Evolutionary conservation across 176 grass and related monocot species (phyloP).

Genomic region (Raddia distichophylla): DNA sequence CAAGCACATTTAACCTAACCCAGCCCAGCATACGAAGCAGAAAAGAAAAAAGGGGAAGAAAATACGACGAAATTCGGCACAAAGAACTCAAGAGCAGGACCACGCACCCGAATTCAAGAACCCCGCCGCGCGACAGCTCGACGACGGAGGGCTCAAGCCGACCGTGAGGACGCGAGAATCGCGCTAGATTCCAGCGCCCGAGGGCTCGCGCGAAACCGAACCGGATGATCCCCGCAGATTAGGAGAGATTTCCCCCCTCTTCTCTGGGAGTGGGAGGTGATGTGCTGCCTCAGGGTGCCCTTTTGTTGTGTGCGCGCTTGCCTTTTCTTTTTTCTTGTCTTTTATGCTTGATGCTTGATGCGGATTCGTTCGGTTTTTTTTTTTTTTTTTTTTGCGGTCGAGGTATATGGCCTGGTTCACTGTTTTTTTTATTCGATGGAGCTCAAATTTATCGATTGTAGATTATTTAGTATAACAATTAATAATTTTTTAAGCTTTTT

Average conservation of each 20-base stretch:
- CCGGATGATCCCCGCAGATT: not conserved
- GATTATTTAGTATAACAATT: too few species aligned
- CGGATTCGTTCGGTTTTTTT: not conserved
- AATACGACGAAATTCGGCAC: not conserved
- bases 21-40: not conserved
- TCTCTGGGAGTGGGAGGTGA: not conserved
- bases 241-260: not conserved
- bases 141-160: not conserved
- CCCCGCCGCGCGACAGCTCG: not conserved
- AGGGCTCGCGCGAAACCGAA: not conserved
- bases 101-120: slow-evolving; percentile 27
- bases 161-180: not conserved
- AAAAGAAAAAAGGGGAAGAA: not conserved
- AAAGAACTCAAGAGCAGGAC: not conserved
- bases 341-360: not conserved
- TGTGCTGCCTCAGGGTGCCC: too few species aligned
- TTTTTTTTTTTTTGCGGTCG: too few species aligned
- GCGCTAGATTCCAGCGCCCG: not conserved
- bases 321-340: not conserved
- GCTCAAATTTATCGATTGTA: too few species aligned
- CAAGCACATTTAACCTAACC: not conserved
- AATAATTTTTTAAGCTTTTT: too few species aligned
- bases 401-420: too few species aligned
- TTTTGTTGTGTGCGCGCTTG: not conserved
- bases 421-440: too few species aligned